Evolutionary conservation across 495 filamentous ascomycete genomes (phyloP).

Genomic region (Tirmania nivea): DNA sequence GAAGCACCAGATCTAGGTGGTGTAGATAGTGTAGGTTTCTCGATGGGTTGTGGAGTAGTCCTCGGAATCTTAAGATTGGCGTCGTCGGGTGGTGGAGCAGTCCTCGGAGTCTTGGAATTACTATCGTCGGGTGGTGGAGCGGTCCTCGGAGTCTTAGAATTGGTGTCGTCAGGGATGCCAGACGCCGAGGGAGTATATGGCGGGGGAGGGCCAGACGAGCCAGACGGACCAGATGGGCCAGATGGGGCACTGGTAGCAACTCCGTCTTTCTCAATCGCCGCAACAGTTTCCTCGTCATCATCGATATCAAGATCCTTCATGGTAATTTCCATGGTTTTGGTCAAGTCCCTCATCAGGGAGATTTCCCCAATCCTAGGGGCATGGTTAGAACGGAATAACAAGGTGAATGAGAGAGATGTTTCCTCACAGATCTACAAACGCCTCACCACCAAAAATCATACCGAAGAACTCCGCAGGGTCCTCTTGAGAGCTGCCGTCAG

Average conservation of each 20-base stretch:
- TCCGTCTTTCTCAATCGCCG: constrained; percentile 29
- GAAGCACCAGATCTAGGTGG: constrained; percentile 33
- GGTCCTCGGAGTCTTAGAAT: neutral
- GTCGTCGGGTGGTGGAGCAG: constrained; percentile 3
- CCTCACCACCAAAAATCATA: constrained; percentile 94
- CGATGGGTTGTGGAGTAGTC: constrained; percentile 14
- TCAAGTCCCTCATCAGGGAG: constrained; percentile 76
- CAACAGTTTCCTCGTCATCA: constrained; percentile 31
- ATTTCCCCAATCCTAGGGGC: constrained; percentile 51
- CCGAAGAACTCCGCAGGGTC: constrained; percentile 96
- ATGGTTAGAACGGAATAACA: too few relatives aligned
- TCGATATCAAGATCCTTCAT: constrained; percentile 50
- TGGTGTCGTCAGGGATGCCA: neutral
- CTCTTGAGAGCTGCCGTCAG: constrained; percentile 29
- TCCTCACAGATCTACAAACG: constrained; percentile 53
- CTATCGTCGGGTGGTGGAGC: constrained; percentile 11
- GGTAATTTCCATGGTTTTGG: constrained; percentile 77
- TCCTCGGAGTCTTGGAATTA: constrained; percentile 7
- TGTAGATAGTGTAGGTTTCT: constrained; percentile 18
- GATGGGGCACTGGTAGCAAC: constrained; percentile 18
- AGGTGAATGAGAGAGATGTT: neutral
- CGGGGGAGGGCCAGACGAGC: neutral
- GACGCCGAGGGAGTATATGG: neutral
- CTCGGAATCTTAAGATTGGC: constrained; percentile 9
- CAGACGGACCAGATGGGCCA: constrained; percentile 12